Base-by-base conservation (phyloP, 2,329 filamentous ascomycete species). In the Tolypocladium pustulatum region DNA sequence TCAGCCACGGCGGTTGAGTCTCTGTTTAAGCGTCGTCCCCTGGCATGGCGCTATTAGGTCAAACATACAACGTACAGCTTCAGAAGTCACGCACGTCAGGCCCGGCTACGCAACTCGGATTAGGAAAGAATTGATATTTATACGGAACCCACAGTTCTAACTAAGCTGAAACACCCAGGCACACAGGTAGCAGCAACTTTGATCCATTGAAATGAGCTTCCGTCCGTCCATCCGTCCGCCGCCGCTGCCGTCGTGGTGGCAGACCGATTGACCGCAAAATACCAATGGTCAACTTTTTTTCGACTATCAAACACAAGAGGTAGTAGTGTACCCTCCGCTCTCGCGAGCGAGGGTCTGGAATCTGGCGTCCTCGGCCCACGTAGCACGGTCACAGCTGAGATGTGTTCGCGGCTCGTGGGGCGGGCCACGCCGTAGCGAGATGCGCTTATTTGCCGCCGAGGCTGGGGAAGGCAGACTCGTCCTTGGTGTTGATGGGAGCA, bases 381-480 rank as follows among this genome's bases (percentile, higher is more conserved):
- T 49, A 30, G 40, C 32, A 20, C 32, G 36, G 38, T 27, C 53
- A 57, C 30, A 12, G 27, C 15, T 40, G 20, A 30, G 40, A 52
- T 30, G 55, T 51, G 52, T 58, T 58, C 49, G 49, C 9, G 30
- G 17, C 27, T n/a, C 49, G 49, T 4, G 49, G 49, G 46, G 32
- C 3, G 30, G 30, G 30, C 49, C 49, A n/a, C 13, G n/a, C 22
- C 30, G 49, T 20, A 13, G 30, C 49, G 40, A 52, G 17, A 55
- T 55, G 63, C 64, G 64, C 67, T 71, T 79, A 81, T 70, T 77
- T 76, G 72, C 78, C 77, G 68, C 81, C 81, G 65, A 85, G 76
- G 76, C 79, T 83, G 68, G 82, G 82, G 79, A 85, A 85, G 62
- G 81, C 81, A 64, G 72, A 74, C 77, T 82, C 73, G 66, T 84